Base-by-base conservation (phyloP, 139 green algal species). In the Coelastrella sp. region DNA sequence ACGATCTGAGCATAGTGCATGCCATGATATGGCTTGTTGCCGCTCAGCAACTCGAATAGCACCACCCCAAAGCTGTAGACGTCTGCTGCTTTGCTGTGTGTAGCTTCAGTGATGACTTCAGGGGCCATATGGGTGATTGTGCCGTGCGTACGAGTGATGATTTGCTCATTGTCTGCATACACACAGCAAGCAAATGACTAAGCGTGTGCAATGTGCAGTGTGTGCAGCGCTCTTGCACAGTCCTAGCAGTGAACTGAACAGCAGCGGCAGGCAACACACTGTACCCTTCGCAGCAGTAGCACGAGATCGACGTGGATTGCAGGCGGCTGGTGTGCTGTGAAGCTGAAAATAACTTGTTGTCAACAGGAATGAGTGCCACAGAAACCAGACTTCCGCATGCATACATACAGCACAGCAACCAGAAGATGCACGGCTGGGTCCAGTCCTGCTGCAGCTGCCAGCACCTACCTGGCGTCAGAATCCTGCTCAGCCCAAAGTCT, bases 1-100 rank as follows among this genome's bases (percentile, higher is more conserved):
- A 90, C 86, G 19, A 90, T 90, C 17, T 90, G 86, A 57, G 86
- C 86, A 60, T 90, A 90, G 58, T 90, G 86, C 86, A 90, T 90
- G 77, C 86, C 86, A 7, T 79, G 60, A 73, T 90, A 90, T 14
- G 86, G 76, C 86, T 90, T 90, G 61, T 4, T 14, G 76, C 86
- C 32, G 76, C 47, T 80, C 17, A 91, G 56, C 65, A 87, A 66
- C 80, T 91, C 87, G 4, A 65, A 91, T 5, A 91, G 87, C 47
- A 91, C 79, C 5, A 91, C 87, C 17, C 87, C 87, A 78, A 91
- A 91, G 22, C 61, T 83, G 68, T 87, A 91, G 5, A 91, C 87
- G 14, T 91, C 68, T 47, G 79, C 78, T 57, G 87, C 87, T n/a
- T 84, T 84, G 79, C 73, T 86, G 87, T 91, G 87, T 16, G 65